A percentile compares a stretch with the other conserved stretches of the same genome.
phyloP scores from a whole-genome alignment of 2,329 filamentous ascomycete species.

The Cladosporium sp. region DNA sequence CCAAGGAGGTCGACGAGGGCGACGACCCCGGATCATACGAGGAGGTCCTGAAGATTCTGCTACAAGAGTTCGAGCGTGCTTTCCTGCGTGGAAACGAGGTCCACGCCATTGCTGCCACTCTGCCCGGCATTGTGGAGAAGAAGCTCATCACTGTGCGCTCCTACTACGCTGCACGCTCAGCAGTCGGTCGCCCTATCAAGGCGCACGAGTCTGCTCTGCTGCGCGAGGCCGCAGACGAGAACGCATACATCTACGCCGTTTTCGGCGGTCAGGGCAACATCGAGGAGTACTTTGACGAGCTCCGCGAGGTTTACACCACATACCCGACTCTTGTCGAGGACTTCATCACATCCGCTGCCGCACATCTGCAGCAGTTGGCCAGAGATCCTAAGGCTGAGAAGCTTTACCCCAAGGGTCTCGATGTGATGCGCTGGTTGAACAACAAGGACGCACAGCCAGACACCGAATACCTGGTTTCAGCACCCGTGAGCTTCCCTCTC shows the following conservation, averaged over 20 bases:
- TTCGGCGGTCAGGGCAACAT: conserved; percentile 99
- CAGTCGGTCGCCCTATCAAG: conserved; percentile 82
- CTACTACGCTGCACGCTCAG: conserved; percentile 88
- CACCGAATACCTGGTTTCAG: conserved; percentile 89
- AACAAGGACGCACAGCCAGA: conserved; percentile 88
- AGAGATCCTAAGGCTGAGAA: conserved; percentile 86
- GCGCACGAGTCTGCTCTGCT: conserved; percentile 91
- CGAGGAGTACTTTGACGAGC: conserved; percentile 98
- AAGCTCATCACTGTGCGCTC: conserved; percentile 85
- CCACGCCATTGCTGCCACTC: conserved; percentile 79
- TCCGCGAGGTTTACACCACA: conserved; percentile 85
- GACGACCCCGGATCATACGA: conserved; percentile 91
- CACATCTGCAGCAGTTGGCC: conserved; percentile 82
- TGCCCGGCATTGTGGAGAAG: conserved; percentile 91
- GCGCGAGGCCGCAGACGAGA: conserved; percentile 80
- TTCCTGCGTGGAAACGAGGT: conserved; percentile 96
- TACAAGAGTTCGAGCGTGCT: conserved; percentile 95
- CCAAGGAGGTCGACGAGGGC: conserved; percentile 84
- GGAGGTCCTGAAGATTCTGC: conserved; percentile 85
- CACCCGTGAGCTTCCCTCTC: conserved; percentile 91
- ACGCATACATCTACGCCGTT: conserved; percentile 86
- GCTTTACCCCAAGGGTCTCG: conserved; percentile 94
- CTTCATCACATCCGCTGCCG: conserved; percentile 76
- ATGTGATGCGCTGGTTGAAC: conserved; percentile 91
- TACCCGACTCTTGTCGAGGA: conserved; percentile 90